A percentile compares a stretch with the other conserved stretches of the same genome.
Conservation (phyloP, 176 grass and related monocot genomes). For the Rhynchospora pubera region DNA sequence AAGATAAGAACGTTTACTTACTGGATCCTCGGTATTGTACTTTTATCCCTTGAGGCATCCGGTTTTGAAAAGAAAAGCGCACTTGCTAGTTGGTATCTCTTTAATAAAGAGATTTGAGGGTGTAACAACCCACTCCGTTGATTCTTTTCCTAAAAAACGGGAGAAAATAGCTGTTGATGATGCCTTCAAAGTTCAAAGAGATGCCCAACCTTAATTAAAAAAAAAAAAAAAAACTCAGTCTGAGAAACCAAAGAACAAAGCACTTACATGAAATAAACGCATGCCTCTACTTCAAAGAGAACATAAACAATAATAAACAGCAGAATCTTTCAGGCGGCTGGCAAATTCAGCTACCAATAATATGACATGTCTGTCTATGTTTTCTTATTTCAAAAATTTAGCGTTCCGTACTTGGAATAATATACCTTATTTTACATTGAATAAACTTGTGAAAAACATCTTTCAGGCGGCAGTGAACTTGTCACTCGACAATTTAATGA, state of each 20-base stretch:
- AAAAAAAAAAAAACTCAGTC: background rate
- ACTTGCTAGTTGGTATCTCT: slow-evolving; percentile 5
- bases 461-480: slow-evolving; percentile 33
- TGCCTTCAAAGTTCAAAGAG: background rate
- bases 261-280: background rate
- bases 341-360: background rate
- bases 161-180: background rate
- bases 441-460: background rate
- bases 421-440: background rate
- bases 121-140: background rate
- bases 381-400: background rate
- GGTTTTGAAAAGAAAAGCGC: background rate
- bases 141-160: slow-evolving; percentile 1
- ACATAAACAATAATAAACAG: background rate
- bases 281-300: background rate
- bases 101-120: background rate
- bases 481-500: slow-evolving; percentile 30
- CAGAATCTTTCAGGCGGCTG: background rate
- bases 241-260: background rate
- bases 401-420: background rate
- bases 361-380: background rate
- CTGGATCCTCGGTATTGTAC: background rate
- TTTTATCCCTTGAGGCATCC: background rate
- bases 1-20: background rate
- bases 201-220: background rate